Evolutionary conservation across 495 filamentous ascomycete species (phyloP).

Genomic region (Daldinia childiae): DNA sequence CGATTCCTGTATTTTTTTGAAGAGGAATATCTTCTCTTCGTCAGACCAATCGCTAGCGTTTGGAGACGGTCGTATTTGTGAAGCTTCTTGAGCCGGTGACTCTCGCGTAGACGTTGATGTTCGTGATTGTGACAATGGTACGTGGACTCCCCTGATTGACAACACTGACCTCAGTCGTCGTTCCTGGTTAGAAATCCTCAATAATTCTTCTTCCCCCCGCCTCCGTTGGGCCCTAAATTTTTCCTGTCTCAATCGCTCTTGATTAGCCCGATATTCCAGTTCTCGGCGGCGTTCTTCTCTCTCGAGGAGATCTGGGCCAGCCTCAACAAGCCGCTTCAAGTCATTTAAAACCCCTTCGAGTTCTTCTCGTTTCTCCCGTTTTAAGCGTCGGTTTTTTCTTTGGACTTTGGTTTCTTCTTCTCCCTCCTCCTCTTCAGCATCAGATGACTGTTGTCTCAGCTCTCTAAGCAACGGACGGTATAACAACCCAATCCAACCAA

Average conservation of each 20-base stretch:
- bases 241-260: constrained; percentile 18
- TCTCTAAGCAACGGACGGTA: constrained; percentile 30
- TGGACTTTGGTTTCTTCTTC: not conserved
- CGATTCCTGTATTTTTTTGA: constrained; percentile 41
- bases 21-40: constrained; percentile 41
- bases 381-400: not conserved
- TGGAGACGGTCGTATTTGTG: not conserved
- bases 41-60: constrained; percentile 29
- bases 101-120: constrained; percentile 6
- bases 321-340: constrained; percentile 13
- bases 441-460: constrained; percentile 3
- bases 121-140: constrained; percentile 25
- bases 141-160: constrained; percentile 30
- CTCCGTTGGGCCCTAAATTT: constrained; percentile 19
- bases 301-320: constrained; percentile 17
- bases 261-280: not conserved
- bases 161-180: constrained; percentile 33
- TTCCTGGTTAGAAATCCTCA: constrained; percentile 21
- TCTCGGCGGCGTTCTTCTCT: constrained; percentile 18
- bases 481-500: constrained; percentile 35
- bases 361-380: constrained; percentile 25
- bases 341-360: constrained; percentile 26
- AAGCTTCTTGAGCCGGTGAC: constrained; percentile 7
- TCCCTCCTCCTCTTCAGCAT: not conserved
- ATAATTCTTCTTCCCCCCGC: constrained; percentile 22